Base-by-base conservation (phyloP, 805 yeast genomes). In the Nematodospora valgi region DNA sequence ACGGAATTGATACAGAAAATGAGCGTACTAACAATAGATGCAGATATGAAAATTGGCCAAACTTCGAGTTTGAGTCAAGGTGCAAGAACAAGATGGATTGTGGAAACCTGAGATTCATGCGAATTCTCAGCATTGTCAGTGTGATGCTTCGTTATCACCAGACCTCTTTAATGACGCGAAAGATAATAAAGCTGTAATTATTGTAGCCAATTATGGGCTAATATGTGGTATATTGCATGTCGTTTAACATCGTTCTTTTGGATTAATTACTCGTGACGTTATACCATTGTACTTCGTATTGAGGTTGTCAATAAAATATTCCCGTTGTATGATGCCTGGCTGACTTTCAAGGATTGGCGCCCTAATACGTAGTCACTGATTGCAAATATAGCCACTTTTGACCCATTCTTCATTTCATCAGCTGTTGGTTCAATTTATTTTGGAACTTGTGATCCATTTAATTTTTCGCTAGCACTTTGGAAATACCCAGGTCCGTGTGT, bases 1-100 rank as follows among this genome's bases (percentile, higher is more conserved):
- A 32, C 12, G 35, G 35, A 2, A 32, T 32, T 9, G 35, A 23
- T 12, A 24, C 35, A 3, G 35, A 32, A 23, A 32, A 29, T 19
- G 12, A 24, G 17, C 35, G 35, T 24, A 27, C 23, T 14, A 23
- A 23, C 18, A 32, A 32, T 13, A 23, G 11, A 4, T 32, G 8
- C 24, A 32, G 23, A 10, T 18, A 23, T 12, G 18, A 23, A 23
- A 16, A 32, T 32, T 32, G 35, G 35, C 35, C 28, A 17, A 2
- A 17, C 11, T 25, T 32, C 13, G 18, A 24, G 19, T 32, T 23
- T 24, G 35, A 32, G 23, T 6, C 23, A 9, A 29, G 35, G 4
- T 32, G 23, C 11, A 18, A 8, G 35, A 32, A 18, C 6, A 8
- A 5, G 35, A 32, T 19, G 6, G 2, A 18, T 15, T 17, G 17